phyloP scores from a whole-genome alignment of 2,329 filamentous ascomycete species.

The Rhynchosporium graminicola region DNA sequence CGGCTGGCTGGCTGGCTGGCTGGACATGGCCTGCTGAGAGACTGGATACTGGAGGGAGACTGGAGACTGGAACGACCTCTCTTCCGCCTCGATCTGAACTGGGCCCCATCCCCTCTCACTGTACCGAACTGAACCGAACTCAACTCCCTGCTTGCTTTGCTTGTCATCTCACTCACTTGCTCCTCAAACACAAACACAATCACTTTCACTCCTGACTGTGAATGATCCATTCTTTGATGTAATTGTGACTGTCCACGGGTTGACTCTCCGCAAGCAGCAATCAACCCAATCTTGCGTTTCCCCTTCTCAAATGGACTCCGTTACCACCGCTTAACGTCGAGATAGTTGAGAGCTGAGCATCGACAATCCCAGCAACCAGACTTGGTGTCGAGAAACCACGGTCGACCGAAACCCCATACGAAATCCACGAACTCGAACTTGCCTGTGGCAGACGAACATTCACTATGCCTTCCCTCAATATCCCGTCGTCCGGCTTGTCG shows the following conservation, averaged over 20 bases:
- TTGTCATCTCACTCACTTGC: neutral
- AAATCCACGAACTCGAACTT: slow-evolving; percentile 15
- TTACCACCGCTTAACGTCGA: slow-evolving; percentile 32
- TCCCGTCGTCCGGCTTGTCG: slow-evolving; percentile 59
- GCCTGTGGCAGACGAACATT: slow-evolving; percentile 15
- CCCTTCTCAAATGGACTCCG: slow-evolving; percentile 25
- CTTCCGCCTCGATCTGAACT: neutral
- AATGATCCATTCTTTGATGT: slow-evolving; percentile 16
- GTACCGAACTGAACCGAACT: neutral
- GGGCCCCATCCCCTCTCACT: slow-evolving; percentile 7
- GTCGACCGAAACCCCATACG: slow-evolving; percentile 11
- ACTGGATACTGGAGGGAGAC: neutral
- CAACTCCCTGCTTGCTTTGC: slow-evolving; percentile 16
- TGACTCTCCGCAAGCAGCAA: slow-evolving; percentile 7
- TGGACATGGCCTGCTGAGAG: slow-evolving; percentile 12
- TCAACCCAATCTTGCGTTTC: slow-evolving; percentile 10
- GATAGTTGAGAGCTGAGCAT: slow-evolving; percentile 28
- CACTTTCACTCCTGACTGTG: slow-evolving; percentile 12
- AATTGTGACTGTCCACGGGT: slow-evolving; percentile 4
- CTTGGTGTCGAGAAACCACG: slow-evolving; percentile 29
- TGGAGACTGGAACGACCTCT: neutral
- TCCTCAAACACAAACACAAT: neutral
- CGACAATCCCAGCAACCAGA: slow-evolving; percentile 27
- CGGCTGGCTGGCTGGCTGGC: neutral
- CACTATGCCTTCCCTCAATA: slow-evolving; percentile 55